phyloP scores from a whole-genome alignment of 305 asterid genomes.

The Nicotiana rustica region DNA sequence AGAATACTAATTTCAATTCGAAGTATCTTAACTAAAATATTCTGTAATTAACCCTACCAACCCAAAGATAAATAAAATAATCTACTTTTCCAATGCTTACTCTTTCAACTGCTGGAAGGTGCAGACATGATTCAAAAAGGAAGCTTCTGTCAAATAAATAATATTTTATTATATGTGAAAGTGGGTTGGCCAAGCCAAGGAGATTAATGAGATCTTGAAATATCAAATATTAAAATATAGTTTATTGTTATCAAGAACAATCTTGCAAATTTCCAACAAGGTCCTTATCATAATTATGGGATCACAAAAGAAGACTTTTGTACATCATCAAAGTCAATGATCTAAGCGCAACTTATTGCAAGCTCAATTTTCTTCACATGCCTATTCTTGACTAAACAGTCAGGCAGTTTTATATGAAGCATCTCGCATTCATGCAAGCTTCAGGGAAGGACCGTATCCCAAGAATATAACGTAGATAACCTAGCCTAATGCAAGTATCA shows the following conservation, averaged over 20 bases:
- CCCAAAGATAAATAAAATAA: slow-evolving; percentile 18
- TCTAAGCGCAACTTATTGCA: slow-evolving; percentile 44
- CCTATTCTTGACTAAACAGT: slow-evolving; percentile 23
- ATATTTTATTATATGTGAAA: slow-evolving; percentile 38
- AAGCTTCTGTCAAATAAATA: slow-evolving; percentile 35
- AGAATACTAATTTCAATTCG: not conserved
- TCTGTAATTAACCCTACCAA: not conserved
- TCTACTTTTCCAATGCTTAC: slow-evolving; percentile 2
- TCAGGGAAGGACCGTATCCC: too few relatives aligned
- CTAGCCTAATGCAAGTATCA: too few relatives aligned
- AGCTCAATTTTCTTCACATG: slow-evolving; percentile 37
- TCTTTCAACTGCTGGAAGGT: slow-evolving; percentile 30
- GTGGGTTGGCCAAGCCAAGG: slow-evolving; percentile 43
- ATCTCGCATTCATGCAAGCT: too few relatives aligned
- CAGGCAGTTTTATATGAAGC: too few relatives aligned
- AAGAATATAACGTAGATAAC: too few relatives aligned
- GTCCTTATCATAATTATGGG: slow-evolving; percentile 38
- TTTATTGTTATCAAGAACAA: slow-evolving; percentile 35
- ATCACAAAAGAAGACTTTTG: slow-evolving; percentile 36
- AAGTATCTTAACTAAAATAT: not conserved
- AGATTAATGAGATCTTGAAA: slow-evolving; percentile 46
- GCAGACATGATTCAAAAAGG: slow-evolving; percentile 44
- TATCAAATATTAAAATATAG: slow-evolving; percentile 33
- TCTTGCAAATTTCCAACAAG: slow-evolving; percentile 40
- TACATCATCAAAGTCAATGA: slow-evolving; percentile 48